phyloP scores from a whole-genome alignment of 106 monocot species.

The Iris macrosiphon region DNA sequence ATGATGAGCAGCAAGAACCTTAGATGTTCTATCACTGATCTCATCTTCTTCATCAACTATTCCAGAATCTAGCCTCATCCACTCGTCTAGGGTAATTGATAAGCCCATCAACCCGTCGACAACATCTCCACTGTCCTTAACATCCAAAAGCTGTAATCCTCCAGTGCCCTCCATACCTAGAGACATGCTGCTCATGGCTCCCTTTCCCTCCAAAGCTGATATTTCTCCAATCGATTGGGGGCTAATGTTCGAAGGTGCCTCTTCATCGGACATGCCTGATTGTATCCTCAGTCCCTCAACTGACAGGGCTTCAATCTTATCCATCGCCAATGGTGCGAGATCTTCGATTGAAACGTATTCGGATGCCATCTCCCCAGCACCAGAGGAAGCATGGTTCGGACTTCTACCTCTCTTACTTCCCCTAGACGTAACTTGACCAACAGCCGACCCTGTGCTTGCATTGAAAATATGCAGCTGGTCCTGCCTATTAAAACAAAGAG shows the following conservation, averaged over 20 bases:
- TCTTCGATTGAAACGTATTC: slow-evolving; percentile 90
- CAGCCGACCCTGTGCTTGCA: neutral
- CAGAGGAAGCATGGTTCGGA: slow-evolving; percentile 20
- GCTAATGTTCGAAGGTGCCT: slow-evolving; percentile 70
- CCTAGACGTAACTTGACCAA: slow-evolving; percentile 4
- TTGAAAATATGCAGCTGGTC: slow-evolving; percentile 18
- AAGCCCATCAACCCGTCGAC: slow-evolving; percentile 91
- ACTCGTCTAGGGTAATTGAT: slow-evolving; percentile 83
- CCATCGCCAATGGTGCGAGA: slow-evolving; percentile 96
- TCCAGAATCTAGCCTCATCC: slow-evolving; percentile 92
- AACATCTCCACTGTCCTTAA: slow-evolving; percentile 50
- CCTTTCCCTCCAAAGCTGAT: slow-evolving; percentile 66
- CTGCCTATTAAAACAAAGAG: slow-evolving; percentile 11
- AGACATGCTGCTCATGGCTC: slow-evolving; percentile 18
- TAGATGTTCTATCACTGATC: slow-evolving; percentile 68
- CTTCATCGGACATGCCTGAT: slow-evolving; percentile 79
- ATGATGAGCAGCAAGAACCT: slow-evolving; percentile 92
- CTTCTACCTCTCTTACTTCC: slow-evolving; percentile 22
- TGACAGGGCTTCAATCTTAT: slow-evolving; percentile 92
- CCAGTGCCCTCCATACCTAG: slow-evolving; percentile 68
- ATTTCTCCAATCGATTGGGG: slow-evolving; percentile 53
- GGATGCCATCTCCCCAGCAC: slow-evolving; percentile 20
- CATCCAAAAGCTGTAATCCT: slow-evolving; percentile 70
- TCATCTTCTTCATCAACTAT: slow-evolving; percentile 68
- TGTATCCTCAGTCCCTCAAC: slow-evolving; percentile 94